Evolutionary conservation across 345 rosid genomes (phyloP), one percentile per base, ranked within the genome.

Genomic region (Durio zibethinus): DNA sequence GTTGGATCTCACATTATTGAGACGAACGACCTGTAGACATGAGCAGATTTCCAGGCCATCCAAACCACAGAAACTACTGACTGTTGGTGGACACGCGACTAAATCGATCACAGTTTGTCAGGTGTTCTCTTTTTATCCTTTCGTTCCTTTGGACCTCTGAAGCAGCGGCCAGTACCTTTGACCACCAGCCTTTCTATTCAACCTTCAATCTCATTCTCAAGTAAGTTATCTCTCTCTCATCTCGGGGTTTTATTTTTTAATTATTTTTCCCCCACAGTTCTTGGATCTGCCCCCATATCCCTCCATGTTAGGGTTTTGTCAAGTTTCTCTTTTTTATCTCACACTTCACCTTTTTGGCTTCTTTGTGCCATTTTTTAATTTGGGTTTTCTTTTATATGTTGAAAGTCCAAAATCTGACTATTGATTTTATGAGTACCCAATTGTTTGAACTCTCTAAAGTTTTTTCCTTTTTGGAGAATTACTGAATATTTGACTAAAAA

Each of bases 231-330:
- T 35, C 45, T 36, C 23, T 62, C 11, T 6, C 23, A 4, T 16
- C 25, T 9, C 15, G 0, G 5, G 1, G 4, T 20, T 71, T 4
- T n/a, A n/a, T 61, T 27, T 45, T 12, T 56, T n/a, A n/a, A n/a
- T n/a, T n/a, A n/a, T 36, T 35, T 35, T 36, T 73, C 7, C 12
- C 18, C 59, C 61, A 5, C 31, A 45, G 27, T 62, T 62, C 47
- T 62, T 31, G 78, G 72, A 62, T 75, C 78, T 75, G 45, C 59
- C 68, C 2, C 60, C 29, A 75, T 45, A 62, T 75, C 70, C 77
- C 52, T 36, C 31, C 25, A 8, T 38, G 31, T 45, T 75, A 31
- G 70, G 70, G 35, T 75, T 75, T 75, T 70, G n/a, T 10, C 48
- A 18, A 6, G 40, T 47, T 31, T 31, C 16, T 33, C 29, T 3